Conservation (phyloP, 352 stramenopile species). For the Plasmopara viticola region DNA sequence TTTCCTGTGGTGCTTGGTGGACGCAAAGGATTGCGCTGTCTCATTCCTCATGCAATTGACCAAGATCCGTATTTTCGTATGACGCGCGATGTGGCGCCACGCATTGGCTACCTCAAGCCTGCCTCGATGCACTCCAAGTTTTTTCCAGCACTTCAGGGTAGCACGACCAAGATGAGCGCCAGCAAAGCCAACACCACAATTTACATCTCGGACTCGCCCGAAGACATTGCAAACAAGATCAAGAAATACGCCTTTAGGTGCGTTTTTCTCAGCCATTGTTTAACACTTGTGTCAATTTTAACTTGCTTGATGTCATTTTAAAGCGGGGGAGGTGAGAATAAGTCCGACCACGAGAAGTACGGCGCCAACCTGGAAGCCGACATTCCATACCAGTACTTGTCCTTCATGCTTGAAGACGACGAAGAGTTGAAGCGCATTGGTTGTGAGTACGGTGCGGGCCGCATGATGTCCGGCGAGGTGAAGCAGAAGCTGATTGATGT, state of each 20-base stretch:
- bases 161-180: slow-evolving; percentile 98
- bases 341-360: slow-evolving; percentile 96
- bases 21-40: slow-evolving; percentile 90
- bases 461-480: slow-evolving; percentile 96
- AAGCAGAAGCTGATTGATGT: slow-evolving; percentile 96
- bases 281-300: slow-evolving; percentile 8
- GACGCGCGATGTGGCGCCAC: slow-evolving; percentile 98
- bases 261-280: slow-evolving; percentile 1
- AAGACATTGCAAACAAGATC: slow-evolving; percentile 93
- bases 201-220: slow-evolving; percentile 97
- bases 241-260: slow-evolving; percentile 86
- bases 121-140: slow-evolving; percentile 99
- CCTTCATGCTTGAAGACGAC: slow-evolving; percentile 99
- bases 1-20: slow-evolving; percentile 92
- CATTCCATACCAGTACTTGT: slow-evolving; percentile 98
- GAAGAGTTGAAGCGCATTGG: slow-evolving; percentile 92
- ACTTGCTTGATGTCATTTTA: slow-evolving; percentile 65
- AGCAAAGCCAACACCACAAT: slow-evolving; percentile 96
- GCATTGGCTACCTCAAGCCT: slow-evolving; percentile 94
- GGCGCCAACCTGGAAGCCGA: slow-evolving; percentile 98
- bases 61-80: slow-evolving; percentile 99
- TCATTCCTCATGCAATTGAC: slow-evolving; percentile 99
- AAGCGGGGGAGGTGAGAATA: slow-evolving; percentile 96
- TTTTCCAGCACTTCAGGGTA: slow-evolving; percentile 97
- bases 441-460: slow-evolving; percentile 93